Base-by-base conservation (phyloP, 352 stramenopile species). In the Phytophthora sp. region DNA sequence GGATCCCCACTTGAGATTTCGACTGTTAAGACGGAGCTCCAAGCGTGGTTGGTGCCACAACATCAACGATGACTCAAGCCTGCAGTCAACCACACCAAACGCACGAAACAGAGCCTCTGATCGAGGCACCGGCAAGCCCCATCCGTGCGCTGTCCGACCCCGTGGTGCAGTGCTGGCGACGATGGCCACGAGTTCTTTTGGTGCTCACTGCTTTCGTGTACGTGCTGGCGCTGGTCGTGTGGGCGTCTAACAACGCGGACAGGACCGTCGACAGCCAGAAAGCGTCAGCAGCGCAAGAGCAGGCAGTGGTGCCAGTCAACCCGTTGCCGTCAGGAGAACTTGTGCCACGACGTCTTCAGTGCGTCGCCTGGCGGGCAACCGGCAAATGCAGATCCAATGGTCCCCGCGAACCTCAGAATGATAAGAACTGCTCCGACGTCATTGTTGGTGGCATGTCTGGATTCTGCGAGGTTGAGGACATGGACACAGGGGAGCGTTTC, bases 391-490 rank as follows among this genome's bases (percentile, higher is more conserved):
- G 46, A 37, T 56, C 67, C 28, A 62, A 61, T 38, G 67, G 67
- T 2, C 62, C 62, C 6, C 62, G 62, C 2, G 39, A 69, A 1
- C 52, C 67, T 2, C 32, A 59, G 27, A 62, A 54, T 17, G 67
- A 72, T 46, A 60, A 56, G 28, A 49, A 13, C 9, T 76, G 62
- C 35, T 46, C 63, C 28, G 24, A 60, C 4, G 15, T 35, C 2
- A 54, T 76, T 20, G 28, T 37, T 9, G 21, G 42, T n/a, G 71
- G 71, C 11, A 55, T 69, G 32, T 69, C 71, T 10, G 79, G 77
- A 34, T 89, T 73, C 49, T 69, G 61, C 28, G 61, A 69, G 24
- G 54, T 69, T 20, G 48, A 71, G 38, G 62, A 83, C 39, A 55
- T 65, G 6, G 48, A 57, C 18, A 66, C 66, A 0, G 74, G 75